Evolutionary conservation across 1,284 basidiomycete species (phyloP), one percentile per base, ranked within the genome.

Genomic region (Moniliella sp.): DNA sequence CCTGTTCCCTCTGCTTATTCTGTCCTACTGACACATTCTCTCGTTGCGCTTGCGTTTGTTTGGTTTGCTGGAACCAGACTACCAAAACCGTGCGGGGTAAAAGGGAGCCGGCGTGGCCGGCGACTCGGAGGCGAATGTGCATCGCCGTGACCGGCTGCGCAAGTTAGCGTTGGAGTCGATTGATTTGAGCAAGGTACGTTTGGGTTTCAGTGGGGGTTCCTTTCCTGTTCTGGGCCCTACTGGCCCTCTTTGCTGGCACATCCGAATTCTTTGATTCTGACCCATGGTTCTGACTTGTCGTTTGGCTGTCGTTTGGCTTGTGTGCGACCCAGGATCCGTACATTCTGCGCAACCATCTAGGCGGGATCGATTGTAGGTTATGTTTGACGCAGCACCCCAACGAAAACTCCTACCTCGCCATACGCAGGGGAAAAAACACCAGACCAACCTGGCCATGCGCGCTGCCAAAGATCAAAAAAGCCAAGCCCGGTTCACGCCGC

Each of bases 401-500:
- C 60, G 91, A 99, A 65, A 91, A 91, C 15, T 93, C 84, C 13
- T 99, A 99, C 62, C 76, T 99, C 29, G 88, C 91, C 91, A 99
- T 51, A 99, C 91, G 0, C 91, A 97, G 66, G 91, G 91, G 17
- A 97, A 97, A 66, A 99, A 97, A 62, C 91, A 97, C 58, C 91
- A 97, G 62, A 93, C 88, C 1, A 97, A 97, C 59, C 73, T 99
- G 19, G 91, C 88, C 3, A 73, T 91, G 28, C 75, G 91, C 47
- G 91, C 91, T 0, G 88, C 88, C 8, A 72, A 76, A 35, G 91
- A 97, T 66, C 78, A 82, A 32, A 88, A 93, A 59, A 84, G 94
- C 15, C 40, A 13, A 34, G 50, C 26, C 35, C 54, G 26, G 40
- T 45, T 4, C 33, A 37, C 12, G 27, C 32, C 7, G 40, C 28